phyloP scores from a whole-genome alignment of 1,139 yeast genomes.

The Protomyces pachydermus region DNA sequence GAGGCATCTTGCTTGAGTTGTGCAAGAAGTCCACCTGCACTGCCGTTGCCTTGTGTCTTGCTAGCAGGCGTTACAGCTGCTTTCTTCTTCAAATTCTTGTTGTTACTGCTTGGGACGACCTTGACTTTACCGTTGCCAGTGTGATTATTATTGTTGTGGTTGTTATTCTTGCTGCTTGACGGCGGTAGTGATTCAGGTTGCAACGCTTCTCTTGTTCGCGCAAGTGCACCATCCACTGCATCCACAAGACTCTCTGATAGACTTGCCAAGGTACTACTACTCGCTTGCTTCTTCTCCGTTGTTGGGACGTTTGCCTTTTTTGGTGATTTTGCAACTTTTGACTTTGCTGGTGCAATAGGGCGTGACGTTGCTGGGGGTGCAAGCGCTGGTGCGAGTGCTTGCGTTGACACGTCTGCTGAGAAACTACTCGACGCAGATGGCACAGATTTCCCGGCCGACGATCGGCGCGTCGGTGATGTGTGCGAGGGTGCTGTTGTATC shows the following conservation, averaged over 20 bases:
- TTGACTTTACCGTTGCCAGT: neutral
- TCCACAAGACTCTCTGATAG: neutral
- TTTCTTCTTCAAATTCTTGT: neutral
- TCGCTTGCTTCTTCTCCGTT: neutral
- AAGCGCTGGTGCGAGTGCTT: neutral
- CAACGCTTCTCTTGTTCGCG: neutral
- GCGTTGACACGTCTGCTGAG: neutral
- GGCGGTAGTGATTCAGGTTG: neutral
- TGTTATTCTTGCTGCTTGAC: neutral
- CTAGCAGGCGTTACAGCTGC: too few species aligned
- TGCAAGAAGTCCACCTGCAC: neutral
- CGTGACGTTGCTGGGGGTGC: conserved; percentile 2
- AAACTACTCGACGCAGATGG: neutral
- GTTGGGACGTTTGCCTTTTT: neutral
- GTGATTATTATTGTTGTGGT: neutral
- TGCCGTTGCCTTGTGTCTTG: neutral
- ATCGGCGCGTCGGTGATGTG: conserved; percentile 5
- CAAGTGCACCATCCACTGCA: neutral
- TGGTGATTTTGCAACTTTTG: neutral
- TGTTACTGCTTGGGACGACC: too few species aligned
- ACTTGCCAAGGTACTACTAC: neutral
- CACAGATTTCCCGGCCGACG: neutral
- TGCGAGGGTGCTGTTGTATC: conserved; percentile 3
- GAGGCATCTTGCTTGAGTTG: conserved; percentile 2
- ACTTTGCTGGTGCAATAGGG: neutral